Evolutionary conservation across 2,329 filamentous ascomycete species (phyloP), one percentile per base, ranked within the genome.

Genomic region (Dactylella cylindrospora): DNA sequence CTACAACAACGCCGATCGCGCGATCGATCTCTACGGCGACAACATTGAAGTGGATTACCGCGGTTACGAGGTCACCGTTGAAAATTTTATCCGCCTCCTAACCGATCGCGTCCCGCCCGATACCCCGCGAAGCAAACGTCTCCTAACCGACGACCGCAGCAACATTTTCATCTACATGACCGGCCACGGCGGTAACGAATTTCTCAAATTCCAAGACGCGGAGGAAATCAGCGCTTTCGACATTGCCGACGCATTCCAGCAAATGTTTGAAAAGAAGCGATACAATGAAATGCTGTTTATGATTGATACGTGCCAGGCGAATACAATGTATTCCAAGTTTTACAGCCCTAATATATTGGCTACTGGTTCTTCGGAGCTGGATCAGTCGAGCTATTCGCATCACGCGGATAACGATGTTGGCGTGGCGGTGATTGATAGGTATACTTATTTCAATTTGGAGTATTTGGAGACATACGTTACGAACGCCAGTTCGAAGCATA

Each of bases 181-280:
- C 0, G 93, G 93, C 0, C 93, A 98, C 70, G 93, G 93, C 25
- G 93, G 93, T 13, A 95, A 97, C 72, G 90, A 96, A 75, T 98
- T 98, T 69, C 76, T 98, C 59, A 98, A 98, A 73, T 98, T 98
- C 70, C 93, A 98, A 73, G 93, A 98, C 69, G 88, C 90, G 5
- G 93, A 98, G 73, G 93, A 98, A 75, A 97, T 98, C 67, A 90
- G 89, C 52, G 90, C 90, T 0, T 96, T 94, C 72, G 93, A 98
- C 75, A 77, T 98, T 54, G 93, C 94, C 3, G 89, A 98, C 73
- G 93, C 93, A 0, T 97, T 98, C 72, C 90, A 94, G 74, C 91
- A 98, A 77, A 98, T 98, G 93, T 96, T 90, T 88, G 93, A 98
- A 79, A 98, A 98, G 83, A 94, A 94, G 77, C 85, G 93, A 78